Evolutionary conservation across 306 rosid genomes (phyloP).

Genomic region (Inga oerstediana): DNA sequence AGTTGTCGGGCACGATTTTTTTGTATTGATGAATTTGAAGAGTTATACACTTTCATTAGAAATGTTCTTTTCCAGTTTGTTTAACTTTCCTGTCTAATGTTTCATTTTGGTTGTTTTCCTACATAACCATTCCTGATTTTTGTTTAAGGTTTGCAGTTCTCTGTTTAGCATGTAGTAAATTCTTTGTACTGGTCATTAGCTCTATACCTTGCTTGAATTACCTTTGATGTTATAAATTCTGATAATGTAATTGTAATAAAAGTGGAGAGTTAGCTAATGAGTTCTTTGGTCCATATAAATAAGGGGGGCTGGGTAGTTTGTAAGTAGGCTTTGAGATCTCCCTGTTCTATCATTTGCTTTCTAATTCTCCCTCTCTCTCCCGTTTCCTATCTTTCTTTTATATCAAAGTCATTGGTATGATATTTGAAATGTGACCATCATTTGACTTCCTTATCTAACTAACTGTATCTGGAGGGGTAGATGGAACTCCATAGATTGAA

Average conservation of each 20-base stretch:
- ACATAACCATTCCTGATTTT: background rate
- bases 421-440: background rate
- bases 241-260: background rate
- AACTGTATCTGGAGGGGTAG: background rate
- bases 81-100: background rate
- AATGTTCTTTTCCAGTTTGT: background rate
- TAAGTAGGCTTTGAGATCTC: background rate
- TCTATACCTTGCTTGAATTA: background rate
- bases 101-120: constrained; percentile 17
- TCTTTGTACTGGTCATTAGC: background rate
- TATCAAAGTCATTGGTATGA: background rate
- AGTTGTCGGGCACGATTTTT: background rate
- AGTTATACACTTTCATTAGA: background rate
- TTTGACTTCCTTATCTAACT: background rate
- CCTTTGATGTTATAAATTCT: background rate
- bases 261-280: background rate
- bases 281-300: background rate
- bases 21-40: constrained; percentile 16
- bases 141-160: background rate
- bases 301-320: background rate
- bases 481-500: constrained; percentile 1
- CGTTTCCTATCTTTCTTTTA: background rate
- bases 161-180: background rate
- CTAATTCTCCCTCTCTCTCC: background rate
- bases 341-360: background rate